Conservation (phyloP, 2,329 filamentous ascomycete species). For the Fusarium sp. region DNA sequence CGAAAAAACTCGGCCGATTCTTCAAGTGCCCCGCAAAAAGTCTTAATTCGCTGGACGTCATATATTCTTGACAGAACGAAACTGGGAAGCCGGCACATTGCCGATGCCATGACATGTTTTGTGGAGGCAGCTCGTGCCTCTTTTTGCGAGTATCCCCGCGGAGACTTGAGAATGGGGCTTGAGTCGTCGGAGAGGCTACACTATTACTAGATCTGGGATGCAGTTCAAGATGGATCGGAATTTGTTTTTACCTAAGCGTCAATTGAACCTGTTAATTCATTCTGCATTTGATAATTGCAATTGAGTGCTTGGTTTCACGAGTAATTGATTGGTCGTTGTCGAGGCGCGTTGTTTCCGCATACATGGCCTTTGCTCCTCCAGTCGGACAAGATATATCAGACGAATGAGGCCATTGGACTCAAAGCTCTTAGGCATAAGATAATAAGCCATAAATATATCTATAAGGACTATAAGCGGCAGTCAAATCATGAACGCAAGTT, state of each 20-base stretch:
- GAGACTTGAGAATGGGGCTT: not conserved
- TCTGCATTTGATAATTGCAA: not conserved
- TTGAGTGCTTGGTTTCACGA: not conserved
- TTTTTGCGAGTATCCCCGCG: not conserved
- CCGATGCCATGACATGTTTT: not conserved
- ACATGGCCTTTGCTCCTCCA: not conserved
- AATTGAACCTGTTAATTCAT: not conserved
- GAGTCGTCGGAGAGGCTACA: not conserved
- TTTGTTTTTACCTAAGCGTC: not conserved
- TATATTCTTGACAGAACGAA: not conserved
- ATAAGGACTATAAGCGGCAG: not conserved
- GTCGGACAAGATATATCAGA: not conserved
- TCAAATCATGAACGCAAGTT: not conserved
- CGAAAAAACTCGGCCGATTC: not conserved
- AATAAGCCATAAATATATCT: not conserved
- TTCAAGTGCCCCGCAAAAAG: not conserved
- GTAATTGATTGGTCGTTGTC: not conserved
- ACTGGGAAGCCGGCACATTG: not conserved
- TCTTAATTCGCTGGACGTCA: not conserved
- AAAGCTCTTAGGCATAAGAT: not conserved
- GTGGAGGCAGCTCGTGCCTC: not conserved
- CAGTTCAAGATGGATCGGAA: not conserved
- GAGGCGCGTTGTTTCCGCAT: not conserved
- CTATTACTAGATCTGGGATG: not conserved
- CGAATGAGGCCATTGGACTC: not conserved